Conservation (phyloP, 805 yeast species). For the Myxozyma neotropica region DNA sequence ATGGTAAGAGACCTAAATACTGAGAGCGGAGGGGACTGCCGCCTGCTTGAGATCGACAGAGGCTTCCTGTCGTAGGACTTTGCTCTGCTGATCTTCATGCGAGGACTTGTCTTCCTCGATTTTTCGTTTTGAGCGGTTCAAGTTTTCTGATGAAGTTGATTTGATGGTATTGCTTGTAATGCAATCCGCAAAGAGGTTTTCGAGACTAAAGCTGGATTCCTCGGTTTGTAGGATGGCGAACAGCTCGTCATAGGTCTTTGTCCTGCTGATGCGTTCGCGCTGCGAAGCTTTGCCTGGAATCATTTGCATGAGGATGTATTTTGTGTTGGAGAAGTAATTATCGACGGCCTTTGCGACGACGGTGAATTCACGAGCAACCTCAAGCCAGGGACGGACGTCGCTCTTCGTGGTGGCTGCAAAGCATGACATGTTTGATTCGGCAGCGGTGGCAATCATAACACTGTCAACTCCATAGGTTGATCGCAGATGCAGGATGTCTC, state of each 20-base stretch:
- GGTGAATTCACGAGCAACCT: constrained; percentile 58
- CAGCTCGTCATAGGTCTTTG: constrained; percentile 52
- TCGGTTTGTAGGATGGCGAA: neutral
- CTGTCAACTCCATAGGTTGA: constrained; percentile 63
- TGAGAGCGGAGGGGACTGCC: too few species aligned
- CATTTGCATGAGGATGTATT: constrained; percentile 76
- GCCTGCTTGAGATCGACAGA: too few species aligned
- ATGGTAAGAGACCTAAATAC: too few species aligned
- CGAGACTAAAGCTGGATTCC: neutral
- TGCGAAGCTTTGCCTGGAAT: constrained; percentile 72
- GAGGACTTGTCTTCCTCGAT: neutral
- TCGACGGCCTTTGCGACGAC: constrained; percentile 56
- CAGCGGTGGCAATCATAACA: constrained; percentile 91
- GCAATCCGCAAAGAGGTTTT: neutral
- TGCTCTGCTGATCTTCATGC: too few species aligned
- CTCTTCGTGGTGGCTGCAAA: constrained; percentile 46
- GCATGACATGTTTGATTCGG: constrained; percentile 83
- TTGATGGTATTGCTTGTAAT: neutral
- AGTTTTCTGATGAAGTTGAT: too few species aligned
- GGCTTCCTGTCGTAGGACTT: too few species aligned
- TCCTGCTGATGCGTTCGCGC: constrained; percentile 58
- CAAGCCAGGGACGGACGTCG: constrained; percentile 53
- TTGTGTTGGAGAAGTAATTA: constrained; percentile 72
- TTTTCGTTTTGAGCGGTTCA: neutral
- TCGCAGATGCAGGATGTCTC: constrained; percentile 58